Base-by-base conservation (phyloP, 2,329 filamentous ascomycete genomes). In the Aspergillus vadensis region DNA sequence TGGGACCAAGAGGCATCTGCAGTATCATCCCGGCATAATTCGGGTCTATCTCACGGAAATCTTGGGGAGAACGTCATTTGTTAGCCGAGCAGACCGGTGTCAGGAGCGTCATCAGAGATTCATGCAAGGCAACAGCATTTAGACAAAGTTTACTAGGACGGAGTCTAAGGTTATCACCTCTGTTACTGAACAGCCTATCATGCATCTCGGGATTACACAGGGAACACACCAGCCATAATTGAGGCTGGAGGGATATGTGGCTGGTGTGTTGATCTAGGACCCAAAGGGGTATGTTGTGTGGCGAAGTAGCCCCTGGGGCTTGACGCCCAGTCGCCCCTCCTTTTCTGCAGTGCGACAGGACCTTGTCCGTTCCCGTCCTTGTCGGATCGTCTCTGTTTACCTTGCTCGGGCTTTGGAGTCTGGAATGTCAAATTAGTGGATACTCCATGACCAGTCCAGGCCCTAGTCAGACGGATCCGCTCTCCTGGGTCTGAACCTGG, bases 201-300 rank as follows among this genome's bases (percentile, higher is more conserved):
- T 44, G 7, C 17, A 9, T 44, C 41, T 44, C 17, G 17, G 17
- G 41, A 44, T 23, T 14, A 12, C 41, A 21, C 12, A 12, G 17
- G 41, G 52, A 41, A 25, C 52, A 27, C 41, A 43, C 38, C 39
- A 44, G 39, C 53, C 53, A 55, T 47, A 47, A 36, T 39, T 47
- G 53, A 55, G 53, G 53, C 53, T 47, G 53, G 41, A 39, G 12
- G 17, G 12, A 5, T 39, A 30, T 55, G 53, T 55, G 53, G 53
- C 53, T 55, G 53, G 53, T 32, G 38, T 39, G 23, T 47, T 41
- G 17, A 7, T 15, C 53, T 55, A 44, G 17, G 17, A 23, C 53
- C 41, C 10, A 55, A 55, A 55, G 4, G 30, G 53, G 53, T 27
- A 55, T 55, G 17, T 55, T 44, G 53, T 55, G 53, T 55, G 53